Evolutionary conservation across 805 yeast genomes (phyloP).

Genomic region (Wickerhamomyces ciferrii): DNA sequence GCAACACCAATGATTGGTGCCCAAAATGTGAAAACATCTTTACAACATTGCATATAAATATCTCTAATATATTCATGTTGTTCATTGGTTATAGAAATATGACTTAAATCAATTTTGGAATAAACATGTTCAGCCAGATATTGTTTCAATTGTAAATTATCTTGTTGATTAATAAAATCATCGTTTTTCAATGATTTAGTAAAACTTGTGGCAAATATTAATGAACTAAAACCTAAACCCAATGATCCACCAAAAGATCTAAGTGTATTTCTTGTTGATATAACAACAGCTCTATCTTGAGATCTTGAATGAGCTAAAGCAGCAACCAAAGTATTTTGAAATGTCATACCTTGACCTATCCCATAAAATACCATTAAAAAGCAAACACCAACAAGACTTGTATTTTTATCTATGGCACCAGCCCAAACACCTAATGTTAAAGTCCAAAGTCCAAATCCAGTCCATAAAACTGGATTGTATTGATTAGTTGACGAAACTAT

Average conservation of each 20-base stretch:
- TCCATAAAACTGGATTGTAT: conserved; percentile 12
- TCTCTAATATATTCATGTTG: conserved; percentile 10
- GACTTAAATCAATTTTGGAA: conserved; percentile 10
- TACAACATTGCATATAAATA: conserved; percentile 13
- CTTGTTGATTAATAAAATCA: conserved; percentile 9
- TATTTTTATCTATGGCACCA: conserved; percentile 5
- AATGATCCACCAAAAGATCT: conserved; percentile 60
- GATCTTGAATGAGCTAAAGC: conserved; percentile 43
- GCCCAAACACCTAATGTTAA: conserved; percentile 7
- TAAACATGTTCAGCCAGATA: conserved; percentile 12
- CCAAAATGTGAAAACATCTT: conserved; percentile 14
- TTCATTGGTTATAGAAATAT: conserved; percentile 2
- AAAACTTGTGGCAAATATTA: conserved; percentile 18
- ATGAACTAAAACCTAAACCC: conserved; percentile 41
- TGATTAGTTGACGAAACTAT: conserved; percentile 8
- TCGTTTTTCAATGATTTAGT: conserved; percentile 7
- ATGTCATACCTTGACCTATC: conserved; percentile 26
- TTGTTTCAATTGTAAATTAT: conserved; percentile 5
- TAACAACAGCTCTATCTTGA: conserved; percentile 53
- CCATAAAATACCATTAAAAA: conserved; percentile 33
- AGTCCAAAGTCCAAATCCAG: conserved; percentile 15
- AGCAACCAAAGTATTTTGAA: conserved; percentile 15
- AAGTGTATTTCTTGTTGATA: conserved; percentile 49
- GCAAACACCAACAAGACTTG: conserved; percentile 27
- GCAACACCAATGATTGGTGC: conserved; percentile 12